A percentile compares a stretch with the other conserved stretches of the same genome.
These are phyloP conservation scores for Epichloe sibirici DNA, from an alignment of 2,329 filamentous ascomycete genomes.

Conservation along the genomic window DNA sequence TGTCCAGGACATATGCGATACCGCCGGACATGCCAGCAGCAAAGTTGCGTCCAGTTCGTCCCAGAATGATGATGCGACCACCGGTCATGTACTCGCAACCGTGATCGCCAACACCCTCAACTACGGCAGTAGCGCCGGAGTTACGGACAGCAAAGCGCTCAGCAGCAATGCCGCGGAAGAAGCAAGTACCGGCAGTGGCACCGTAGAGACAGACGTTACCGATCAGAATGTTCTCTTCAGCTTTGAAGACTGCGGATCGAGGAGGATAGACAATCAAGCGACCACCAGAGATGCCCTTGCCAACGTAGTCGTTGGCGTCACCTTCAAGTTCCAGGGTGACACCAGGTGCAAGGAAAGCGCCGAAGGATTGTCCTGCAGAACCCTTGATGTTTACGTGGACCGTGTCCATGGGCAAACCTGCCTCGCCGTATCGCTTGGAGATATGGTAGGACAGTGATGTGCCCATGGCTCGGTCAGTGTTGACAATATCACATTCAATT, in stretches of 20 bases:
- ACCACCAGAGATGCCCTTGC: slow-evolving; percentile 88
- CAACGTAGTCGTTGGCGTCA: slow-evolving; percentile 93
- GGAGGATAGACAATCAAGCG: slow-evolving; percentile 89
- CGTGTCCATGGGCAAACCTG: slow-evolving; percentile 79
- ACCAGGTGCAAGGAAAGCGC: slow-evolving; percentile 85
- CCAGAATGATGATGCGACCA: slow-evolving; percentile 77
- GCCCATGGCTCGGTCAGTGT: slow-evolving; percentile 88
- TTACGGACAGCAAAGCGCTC: slow-evolving; percentile 96
- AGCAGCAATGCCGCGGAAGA: slow-evolving; percentile 93
- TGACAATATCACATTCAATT: slow-evolving; percentile 92
- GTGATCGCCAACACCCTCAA: slow-evolving; percentile 92
- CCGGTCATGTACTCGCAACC: slow-evolving; percentile 99
- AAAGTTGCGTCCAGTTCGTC: slow-evolving; percentile 88
- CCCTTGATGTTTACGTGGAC: slow-evolving; percentile 95
- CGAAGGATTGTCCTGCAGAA: slow-evolving; percentile 92
- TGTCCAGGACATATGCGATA: slow-evolving; percentile 89
- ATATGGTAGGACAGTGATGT: slow-evolving; percentile 94
- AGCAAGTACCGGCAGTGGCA: slow-evolving; percentile 80
- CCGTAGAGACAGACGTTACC: slow-evolving; percentile 94
- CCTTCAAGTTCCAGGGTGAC: slow-evolving; percentile 91
- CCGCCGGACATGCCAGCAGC: slow-evolving; percentile 97
- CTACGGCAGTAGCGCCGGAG: slow-evolving; percentile 89
- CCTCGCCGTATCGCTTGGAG: slow-evolving; percentile 82
- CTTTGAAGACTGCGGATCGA: slow-evolving; percentile 81
- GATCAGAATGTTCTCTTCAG: slow-evolving; percentile 88